phyloP scores from a whole-genome alignment of 2,329 filamentous ascomycete species.

The Fusarium sp. region DNA sequence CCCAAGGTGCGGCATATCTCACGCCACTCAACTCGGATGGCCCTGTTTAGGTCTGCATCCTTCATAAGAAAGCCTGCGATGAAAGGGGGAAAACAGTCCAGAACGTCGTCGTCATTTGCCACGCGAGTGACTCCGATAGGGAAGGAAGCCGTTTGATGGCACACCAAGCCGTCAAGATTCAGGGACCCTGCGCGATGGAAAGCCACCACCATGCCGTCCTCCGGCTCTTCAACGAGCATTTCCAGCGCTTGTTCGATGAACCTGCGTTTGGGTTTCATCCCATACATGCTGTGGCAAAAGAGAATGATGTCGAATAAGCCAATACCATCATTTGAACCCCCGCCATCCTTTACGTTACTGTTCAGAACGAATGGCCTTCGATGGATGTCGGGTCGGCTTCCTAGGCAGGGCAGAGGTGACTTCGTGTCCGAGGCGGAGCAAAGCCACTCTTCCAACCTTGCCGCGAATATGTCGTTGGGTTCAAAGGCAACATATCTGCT shows the following conservation, averaged over 20 bases:
- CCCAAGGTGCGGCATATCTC: conserved; percentile 61
- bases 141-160: conserved; percentile 58
- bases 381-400: conserved; percentile 52
- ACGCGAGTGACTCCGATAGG: conserved; percentile 57
- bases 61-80: conserved; percentile 57
- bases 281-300: conserved; percentile 74
- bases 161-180: conserved; percentile 59
- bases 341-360: conserved; percentile 19
- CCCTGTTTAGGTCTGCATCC: conserved; percentile 44
- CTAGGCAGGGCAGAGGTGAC: conserved; percentile 54
- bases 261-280: conserved; percentile 60
- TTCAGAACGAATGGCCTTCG: conserved; percentile 52
- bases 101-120: conserved; percentile 53
- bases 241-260: conserved; percentile 59
- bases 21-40: conserved; percentile 57
- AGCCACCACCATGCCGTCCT: conserved; percentile 59
- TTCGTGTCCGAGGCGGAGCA: conserved; percentile 38
- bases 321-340: conserved; percentile 33
- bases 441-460: conserved; percentile 56
- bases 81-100: conserved; percentile 64
- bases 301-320: conserved; percentile 66
- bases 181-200: conserved; percentile 63
- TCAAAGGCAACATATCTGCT: conserved; percentile 65
- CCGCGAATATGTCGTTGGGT: conserved; percentile 59
- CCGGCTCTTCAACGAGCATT: conserved; percentile 55